These are phyloP conservation scores for Suhomyces vadensis DNA, from an alignment of 805 yeast species.

Conservation along the genomic window DNA sequence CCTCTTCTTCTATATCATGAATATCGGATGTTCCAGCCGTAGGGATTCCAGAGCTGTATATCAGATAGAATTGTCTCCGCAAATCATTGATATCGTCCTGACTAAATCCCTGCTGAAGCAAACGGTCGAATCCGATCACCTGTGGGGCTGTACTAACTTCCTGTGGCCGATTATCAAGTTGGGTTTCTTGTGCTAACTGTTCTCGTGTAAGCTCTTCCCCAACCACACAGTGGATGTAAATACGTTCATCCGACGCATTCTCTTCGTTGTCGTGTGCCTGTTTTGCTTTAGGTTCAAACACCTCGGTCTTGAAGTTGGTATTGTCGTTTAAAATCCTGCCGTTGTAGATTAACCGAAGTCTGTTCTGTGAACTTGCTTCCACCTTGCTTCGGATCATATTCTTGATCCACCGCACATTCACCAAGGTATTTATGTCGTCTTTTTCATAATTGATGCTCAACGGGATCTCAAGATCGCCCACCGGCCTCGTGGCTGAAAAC, in stretches of 20 bases:
- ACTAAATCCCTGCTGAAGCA: conserved; percentile 80
- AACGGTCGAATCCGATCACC: conserved; percentile 80
- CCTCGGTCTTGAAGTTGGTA: conserved; percentile 55
- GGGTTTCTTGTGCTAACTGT: conserved; percentile 61
- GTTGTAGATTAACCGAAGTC: conserved; percentile 66
- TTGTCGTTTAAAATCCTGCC: conserved; percentile 64
- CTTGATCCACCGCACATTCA: conserved; percentile 34
- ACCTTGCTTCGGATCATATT: conserved; percentile 28
- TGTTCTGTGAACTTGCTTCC: conserved; percentile 32
- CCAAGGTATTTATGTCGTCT: conserved; percentile 33
- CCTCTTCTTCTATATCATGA: conserved; percentile 46
- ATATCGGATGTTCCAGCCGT: conserved; percentile 20
- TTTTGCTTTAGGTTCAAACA: conserved; percentile 33
- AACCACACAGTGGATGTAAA: conserved; percentile 78
- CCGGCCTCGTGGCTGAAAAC: conserved; percentile 22
- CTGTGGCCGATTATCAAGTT: conserved; percentile 54
- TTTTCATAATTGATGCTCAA: conserved; percentile 25
- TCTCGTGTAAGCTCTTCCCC: conserved; percentile 61
- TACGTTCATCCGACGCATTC: conserved; percentile 10
- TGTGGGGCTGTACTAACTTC: conserved; percentile 57
- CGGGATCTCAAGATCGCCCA: conserved; percentile 32
- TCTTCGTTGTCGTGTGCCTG: conserved; percentile 13
- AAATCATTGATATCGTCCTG: conserved; percentile 72
- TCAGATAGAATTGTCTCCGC: conserved; percentile 69
- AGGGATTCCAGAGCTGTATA: conserved; percentile 53